A percentile compares a stretch with the other conserved stretches of the same genome.
Evolutionary conservation across 768 basidiomycete species (phyloP).

Genomic region (Mycena albidolilacea): DNA sequence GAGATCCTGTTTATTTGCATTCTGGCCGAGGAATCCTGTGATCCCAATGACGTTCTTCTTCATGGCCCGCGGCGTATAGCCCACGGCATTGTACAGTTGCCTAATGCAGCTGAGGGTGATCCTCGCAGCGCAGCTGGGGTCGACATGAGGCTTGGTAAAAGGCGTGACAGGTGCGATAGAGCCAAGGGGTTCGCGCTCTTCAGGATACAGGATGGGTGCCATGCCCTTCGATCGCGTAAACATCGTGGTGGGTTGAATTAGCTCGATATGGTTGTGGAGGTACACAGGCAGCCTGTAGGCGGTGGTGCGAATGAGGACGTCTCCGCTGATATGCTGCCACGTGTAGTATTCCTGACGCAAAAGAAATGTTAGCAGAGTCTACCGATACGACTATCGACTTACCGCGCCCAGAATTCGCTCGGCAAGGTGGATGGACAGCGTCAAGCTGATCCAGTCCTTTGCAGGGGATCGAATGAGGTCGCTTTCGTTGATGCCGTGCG

Average conservation of each 20-base stretch:
- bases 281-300: slow-evolving; percentile 75
- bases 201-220: slow-evolving; percentile 30
- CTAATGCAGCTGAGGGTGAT: slow-evolving; percentile 69
- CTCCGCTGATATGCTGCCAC: slow-evolving; percentile 71
- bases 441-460: slow-evolving; percentile 78
- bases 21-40: slow-evolving; percentile 68
- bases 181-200: slow-evolving; percentile 39
- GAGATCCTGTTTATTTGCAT: slow-evolving; percentile 68
- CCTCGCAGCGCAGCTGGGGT: slow-evolving; percentile 63
- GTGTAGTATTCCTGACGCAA: slow-evolving; percentile 69
- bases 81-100: slow-evolving; percentile 69
- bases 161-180: slow-evolving; percentile 38
- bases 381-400: slow-evolving; percentile 39
- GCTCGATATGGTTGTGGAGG: slow-evolving; percentile 72
- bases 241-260: slow-evolving; percentile 82
- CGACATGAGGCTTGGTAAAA: slow-evolving; percentile 55
- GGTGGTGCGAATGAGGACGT: slow-evolving; percentile 75
- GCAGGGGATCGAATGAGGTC: slow-evolving; percentile 71
- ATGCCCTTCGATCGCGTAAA: slow-evolving; percentile 65
- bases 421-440: slow-evolving; percentile 68
- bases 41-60: slow-evolving; percentile 68
- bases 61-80: slow-evolving; percentile 58
- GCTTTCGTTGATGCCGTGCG: slow-evolving; percentile 65
- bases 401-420: slow-evolving; percentile 84
- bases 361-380: background rate